phyloP scores from a whole-genome alignment of 176 grass and related monocot genomes.

The Zizania latifolia region DNA sequence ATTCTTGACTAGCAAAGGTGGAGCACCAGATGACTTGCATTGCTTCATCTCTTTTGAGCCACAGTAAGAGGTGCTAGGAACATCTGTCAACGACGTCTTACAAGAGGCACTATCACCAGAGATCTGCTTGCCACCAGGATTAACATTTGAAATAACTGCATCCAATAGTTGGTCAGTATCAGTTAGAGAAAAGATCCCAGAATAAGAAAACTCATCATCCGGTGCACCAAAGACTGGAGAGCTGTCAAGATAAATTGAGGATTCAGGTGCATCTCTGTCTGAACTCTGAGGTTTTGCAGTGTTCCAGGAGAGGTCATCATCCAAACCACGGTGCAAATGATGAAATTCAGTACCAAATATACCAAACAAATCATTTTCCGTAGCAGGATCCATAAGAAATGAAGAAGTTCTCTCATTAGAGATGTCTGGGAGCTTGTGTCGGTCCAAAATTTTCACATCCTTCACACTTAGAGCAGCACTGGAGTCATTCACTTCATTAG shows the following conservation, averaged over 20 bases:
- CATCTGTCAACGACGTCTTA: slow-evolving; percentile 55
- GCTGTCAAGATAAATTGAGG: slow-evolving; percentile 29
- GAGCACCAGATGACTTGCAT: slow-evolving; percentile 24
- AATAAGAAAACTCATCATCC: slow-evolving; percentile 46
- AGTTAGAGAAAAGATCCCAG: slow-evolving; percentile 52
- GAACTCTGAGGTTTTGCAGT: slow-evolving; percentile 19
- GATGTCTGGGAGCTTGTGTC: slow-evolving; percentile 20
- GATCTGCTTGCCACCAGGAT: slow-evolving; percentile 47
- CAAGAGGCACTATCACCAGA: slow-evolving; percentile 51
- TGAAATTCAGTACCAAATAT: slow-evolving; percentile 52
- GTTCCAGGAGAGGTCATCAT: slow-evolving; percentile 41
- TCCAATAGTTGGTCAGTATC: slow-evolving; percentile 70
- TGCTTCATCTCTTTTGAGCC: slow-evolving; percentile 42
- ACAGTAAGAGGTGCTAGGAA: slow-evolving; percentile 46
- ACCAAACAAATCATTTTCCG: slow-evolving; percentile 60
- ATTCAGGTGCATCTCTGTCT: slow-evolving; percentile 38
- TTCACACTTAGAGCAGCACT: slow-evolving; percentile 30
- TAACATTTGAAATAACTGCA: slow-evolving; percentile 62
- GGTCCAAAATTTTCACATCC: slow-evolving; percentile 33
- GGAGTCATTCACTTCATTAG: slow-evolving; percentile 33
- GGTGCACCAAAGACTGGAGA: slow-evolving; percentile 28
- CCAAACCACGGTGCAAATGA: slow-evolving; percentile 32
- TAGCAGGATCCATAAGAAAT: slow-evolving; percentile 30
- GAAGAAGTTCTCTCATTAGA: slow-evolving; percentile 15
- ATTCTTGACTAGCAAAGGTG: slow-evolving; percentile 44